Base-by-base conservation (phyloP, 148 eudicot species). In the Silene uniflora region DNA sequence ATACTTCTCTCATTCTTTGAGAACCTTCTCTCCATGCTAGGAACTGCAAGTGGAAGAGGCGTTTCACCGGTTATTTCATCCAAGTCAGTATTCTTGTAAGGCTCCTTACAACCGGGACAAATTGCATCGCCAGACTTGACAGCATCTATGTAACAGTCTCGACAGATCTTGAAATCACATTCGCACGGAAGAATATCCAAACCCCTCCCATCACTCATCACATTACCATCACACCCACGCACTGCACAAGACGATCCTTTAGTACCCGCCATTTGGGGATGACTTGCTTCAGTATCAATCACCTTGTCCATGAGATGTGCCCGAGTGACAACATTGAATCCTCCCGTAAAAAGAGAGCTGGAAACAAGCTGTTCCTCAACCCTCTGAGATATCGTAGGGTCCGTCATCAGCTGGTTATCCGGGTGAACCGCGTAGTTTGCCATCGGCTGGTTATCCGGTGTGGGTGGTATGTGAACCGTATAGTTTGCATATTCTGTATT, bases 221-320 rank as follows among this genome's bases (percentile, higher is more conserved):
- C 98, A 49, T 89, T 91, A 23, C 89, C 96, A 80, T 89, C 98
- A 80, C 98, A 93, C 10, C 96, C 98, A n/a, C 81, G 89, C 18
- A 93, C 62, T 0, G 85, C 83, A 86, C 98, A 93, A 0, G 96
- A 84, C 29, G 98, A 93, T 22, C 98, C 98, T 75, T 88, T 89
- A 6, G 89, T 85, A 27, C 96, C 96, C 19, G 98, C 91, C 98
- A 93, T 89, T 63, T 89, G 96, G 10, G 93, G 96, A 80, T 87
- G 92, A 67, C 77, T 88, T 60, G 89, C 76, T 76, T 88, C 89
- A 1, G 98, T 87, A 19, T 93, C 98, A 52, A 81, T 87, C 54
- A 91, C 93, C 88, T 91, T 91, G 78, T 93, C 98, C 96, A 93
- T 87, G n/a, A 93, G 86, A 81, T 93, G 98, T 68, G 98, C 98